Conservation (phyloP, 441 rosid species). For the Syzygium malaccense region DNA sequence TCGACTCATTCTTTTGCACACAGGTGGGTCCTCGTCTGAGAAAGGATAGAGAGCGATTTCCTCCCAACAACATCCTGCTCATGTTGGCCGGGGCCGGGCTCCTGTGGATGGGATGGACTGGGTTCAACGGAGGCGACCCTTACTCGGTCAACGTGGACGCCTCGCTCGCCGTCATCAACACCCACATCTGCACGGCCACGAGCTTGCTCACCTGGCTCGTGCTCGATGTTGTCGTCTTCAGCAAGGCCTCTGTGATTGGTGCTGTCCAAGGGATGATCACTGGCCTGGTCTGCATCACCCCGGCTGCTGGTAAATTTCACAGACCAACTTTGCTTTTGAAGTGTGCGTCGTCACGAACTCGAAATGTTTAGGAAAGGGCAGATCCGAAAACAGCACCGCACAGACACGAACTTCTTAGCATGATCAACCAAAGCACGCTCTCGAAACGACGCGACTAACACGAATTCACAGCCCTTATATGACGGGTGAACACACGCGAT, state of each 20-base stretch:
- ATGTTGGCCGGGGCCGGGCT: constrained; percentile 48
- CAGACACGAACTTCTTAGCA: neutral
- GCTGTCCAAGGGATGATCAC: constrained; percentile 61
- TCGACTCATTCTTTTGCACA: neutral
- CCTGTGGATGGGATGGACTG: constrained; percentile 59
- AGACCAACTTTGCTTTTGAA: neutral
- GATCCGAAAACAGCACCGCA: neutral
- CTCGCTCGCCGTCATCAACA: constrained; percentile 41
- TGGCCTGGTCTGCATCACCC: constrained; percentile 55
- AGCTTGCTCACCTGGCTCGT: constrained; percentile 39
- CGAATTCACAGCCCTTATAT: neutral
- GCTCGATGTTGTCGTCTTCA: constrained; percentile 23
- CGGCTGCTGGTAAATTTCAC: constrained; percentile 33
- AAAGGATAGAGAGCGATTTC: constrained; percentile 43
- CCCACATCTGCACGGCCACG: constrained; percentile 39
- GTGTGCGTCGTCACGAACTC: neutral
- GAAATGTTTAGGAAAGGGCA: neutral
- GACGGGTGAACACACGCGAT: neutral
- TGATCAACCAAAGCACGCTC: neutral
- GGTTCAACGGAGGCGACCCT: constrained; percentile 63
- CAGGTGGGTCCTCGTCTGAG: constrained; percentile 49
- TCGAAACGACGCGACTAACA: neutral
- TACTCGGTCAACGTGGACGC: constrained; percentile 24
- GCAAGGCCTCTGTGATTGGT: constrained; percentile 41
- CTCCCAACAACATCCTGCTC: constrained; percentile 40